Base-by-base conservation (phyloP, 306 rosid genomes). In the Phaseolus lunatus region DNA sequence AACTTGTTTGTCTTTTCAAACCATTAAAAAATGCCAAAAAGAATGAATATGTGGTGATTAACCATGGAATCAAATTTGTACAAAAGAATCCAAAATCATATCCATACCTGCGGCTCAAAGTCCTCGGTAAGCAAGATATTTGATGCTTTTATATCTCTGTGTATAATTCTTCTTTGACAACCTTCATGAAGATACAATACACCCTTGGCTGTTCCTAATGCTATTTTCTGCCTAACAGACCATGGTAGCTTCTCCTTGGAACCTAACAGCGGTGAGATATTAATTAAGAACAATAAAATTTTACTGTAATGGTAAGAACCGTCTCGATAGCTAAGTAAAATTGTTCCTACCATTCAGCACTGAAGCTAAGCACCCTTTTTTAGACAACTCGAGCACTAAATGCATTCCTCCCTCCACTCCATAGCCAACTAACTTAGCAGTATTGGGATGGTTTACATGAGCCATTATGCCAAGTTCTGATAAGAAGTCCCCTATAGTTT, bases 321-420 rank as follows among this genome's bases (percentile, higher is more conserved):
- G 43, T 73, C 8, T 20, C 43, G 69, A 64, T 19, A 29, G 15
- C 19, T 9, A 44, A n/a, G 44, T 23, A 7, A 45, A 10, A 16
- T 5, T 23, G 9, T 4, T 7, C 79, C 63, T 63, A 92, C 94
- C 90, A 57, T 88, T 78, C 37, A 93, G 95, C 39, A 81, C 31
- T 29, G 98, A 91, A 87, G 96, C 96, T 80, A 93, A 82, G 86
- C 96, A 89, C 52, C 98, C 98, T 24, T 87, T 84, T 67, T 92
- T 82, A 80, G 94, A 91, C 73, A 89, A 88, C 53, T 89, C 85
- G 65, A 93, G 95, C 70, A 93, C 93, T 54, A 93, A 73, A 84
- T 89, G 83, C 93, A 84, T 86, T 77, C 98, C 98, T 66, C 98
- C 98, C 61, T 93, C 90, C 64, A 91, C 88, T 0, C 96, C 96